Base-by-base conservation (phyloP, 306 rosid species). In the Argentina anserina region DNA sequence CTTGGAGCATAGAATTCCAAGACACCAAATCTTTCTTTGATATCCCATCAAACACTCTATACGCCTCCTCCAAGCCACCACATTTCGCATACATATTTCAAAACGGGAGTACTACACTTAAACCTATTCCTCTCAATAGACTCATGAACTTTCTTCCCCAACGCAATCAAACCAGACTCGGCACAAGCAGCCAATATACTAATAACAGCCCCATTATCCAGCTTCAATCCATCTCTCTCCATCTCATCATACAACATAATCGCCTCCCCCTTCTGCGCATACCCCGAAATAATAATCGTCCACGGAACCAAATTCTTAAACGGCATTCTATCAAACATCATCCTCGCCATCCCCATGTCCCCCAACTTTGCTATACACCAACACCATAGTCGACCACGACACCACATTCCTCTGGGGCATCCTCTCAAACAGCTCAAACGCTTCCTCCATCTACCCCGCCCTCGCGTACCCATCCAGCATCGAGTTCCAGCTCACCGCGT, bases 81-180 rank as follows among this genome's bases (percentile, higher is more conserved):
- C 97, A 89, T 67, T 92, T 94, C 1, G 92, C 89, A 84, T 89
- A 94, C 95, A 94, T 94, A 74, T 91, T 90, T 94, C 71, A 85
- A 89, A 39, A 91, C 88, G 34, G 79, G 83, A 70, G 86, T 86
- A 76, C 78, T 81, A 66, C 96, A 85, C 65, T 83, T 84, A 76
- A 82, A 82, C 70, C 83, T 76, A 69, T 47, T 61, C 83, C 81
- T 90, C 80, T 58, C 46, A 12, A 88, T 79, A 5, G 88, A 87
- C 14, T 62, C 81, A 26, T 89, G 94, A 64, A 90, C 81, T 63
- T 81, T 93, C 86, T 81, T 79, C 49, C 97, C 97, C 79, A 92
- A 80, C 4, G 80, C 82, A 34, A 83, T 82, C 84, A 87, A 81
- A 78, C 97, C 93, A 62, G 96, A 89, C 80, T 87, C 90, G 0